These are phyloP conservation scores for Margaritispora aquatica DNA, from an alignment of 495 filamentous ascomycete genomes.

Conservation along the genomic window DNA sequence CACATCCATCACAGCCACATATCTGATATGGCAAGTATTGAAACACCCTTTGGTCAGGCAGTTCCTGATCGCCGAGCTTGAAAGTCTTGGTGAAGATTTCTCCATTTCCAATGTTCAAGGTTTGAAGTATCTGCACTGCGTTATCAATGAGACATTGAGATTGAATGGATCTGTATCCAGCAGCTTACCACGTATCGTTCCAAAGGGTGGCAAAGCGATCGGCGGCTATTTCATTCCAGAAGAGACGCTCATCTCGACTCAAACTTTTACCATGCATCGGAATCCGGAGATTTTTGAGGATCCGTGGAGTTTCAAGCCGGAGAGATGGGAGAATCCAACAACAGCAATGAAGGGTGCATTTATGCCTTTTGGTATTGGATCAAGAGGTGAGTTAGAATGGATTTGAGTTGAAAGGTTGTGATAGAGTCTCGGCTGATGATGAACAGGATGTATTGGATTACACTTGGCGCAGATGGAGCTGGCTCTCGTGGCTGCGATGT, in stretches of 20 bases:
- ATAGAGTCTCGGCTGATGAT: too few species aligned
- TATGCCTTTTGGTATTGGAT: background rate
- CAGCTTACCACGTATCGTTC: constrained; percentile 71
- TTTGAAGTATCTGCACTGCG: constrained; percentile 44
- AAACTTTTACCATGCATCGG: constrained; percentile 81
- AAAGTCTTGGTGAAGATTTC: background rate
- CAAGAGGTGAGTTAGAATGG: background rate
- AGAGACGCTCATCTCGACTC: constrained; percentile 68
- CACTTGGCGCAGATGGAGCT: background rate
- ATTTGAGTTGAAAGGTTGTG: too few species aligned
- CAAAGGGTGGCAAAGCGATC: constrained; percentile 38
- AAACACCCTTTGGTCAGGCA: background rate
- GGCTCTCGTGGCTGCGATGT: background rate
- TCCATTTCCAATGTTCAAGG: background rate
- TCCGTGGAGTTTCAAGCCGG: background rate
- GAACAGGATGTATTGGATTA: background rate
- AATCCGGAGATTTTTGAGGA: constrained; percentile 38
- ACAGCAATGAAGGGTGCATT: constrained; percentile 12
- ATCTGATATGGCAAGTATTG: background rate
- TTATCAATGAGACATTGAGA: constrained; percentile 82
- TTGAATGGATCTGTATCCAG: constrained; percentile 81
- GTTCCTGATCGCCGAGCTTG: background rate
- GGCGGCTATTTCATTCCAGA: constrained; percentile 57
- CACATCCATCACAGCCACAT: background rate
- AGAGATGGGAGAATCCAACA: constrained; percentile 10